Base-by-base conservation (phyloP, 192 early-diverging fungal species). In the Phycomyces nitens region DNA sequence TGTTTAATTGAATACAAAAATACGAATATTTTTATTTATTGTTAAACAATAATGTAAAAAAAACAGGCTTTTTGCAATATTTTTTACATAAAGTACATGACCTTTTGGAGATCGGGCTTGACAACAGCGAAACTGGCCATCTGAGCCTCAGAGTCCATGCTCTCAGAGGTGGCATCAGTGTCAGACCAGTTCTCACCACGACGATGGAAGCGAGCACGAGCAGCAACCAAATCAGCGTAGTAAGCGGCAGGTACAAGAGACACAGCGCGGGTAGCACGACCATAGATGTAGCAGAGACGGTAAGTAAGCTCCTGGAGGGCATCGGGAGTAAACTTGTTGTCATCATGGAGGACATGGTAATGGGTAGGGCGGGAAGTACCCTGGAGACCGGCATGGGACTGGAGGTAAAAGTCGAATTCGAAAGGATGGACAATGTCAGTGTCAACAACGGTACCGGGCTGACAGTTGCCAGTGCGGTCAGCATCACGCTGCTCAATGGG, bases 331-430 rank as follows among this genome's bases (percentile, higher is more conserved):
- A 94, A 95, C 9, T 80, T 74, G 71, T 92, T 89, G 41, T 97
- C 94, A 58, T 99, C 92, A 60, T 88, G 79, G 40, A 99, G 70
- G 15, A 96, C 93, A 53, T 89, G 86, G 84, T 99, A 99, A 68
- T 92, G 91, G 0, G 89, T 90, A 0, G 95, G 94, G 27, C 93
- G 89, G 14, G 92, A 94, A 1, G 95, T 96, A 34, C 96, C 95
- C 70, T 95, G 93, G 21, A 95, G 82, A 50, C 95, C 93, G 0
- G 89, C 86, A 60, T 99, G 96, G 16, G 93, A 89, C 62, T 89
- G 91, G 20, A 98, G 75, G 58, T 90, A 92, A 65, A 98, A 98
- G 60, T 98, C 92, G 62, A 88, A 90, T 43, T 92, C 86, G 23
- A 76, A 78, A 0, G 94, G 94, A 73, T 95, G 90, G 1, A 82